Conservation (phyloP, 139 green algal species). For the Asterochloris erici region DNA sequence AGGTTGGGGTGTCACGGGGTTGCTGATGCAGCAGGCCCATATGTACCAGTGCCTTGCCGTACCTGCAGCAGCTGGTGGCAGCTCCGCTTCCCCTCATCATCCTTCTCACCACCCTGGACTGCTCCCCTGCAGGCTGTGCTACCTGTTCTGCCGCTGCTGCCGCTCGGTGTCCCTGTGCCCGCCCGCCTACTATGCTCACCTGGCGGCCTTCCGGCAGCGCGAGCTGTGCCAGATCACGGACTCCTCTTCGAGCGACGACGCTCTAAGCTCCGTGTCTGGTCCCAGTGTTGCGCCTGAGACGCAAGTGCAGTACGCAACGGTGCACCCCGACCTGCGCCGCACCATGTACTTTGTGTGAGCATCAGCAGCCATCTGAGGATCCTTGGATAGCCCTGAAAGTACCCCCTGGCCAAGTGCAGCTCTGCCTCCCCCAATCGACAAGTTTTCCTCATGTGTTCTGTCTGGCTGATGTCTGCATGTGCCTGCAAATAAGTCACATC, state of each 20-base stretch:
- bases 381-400: too few relatives aligned
- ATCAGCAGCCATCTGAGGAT: neutral
- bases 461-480: too few relatives aligned
- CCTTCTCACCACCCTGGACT: neutral
- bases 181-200: constrained; percentile 73
- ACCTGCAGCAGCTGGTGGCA: neutral
- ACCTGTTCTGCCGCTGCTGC: constrained; percentile 79
- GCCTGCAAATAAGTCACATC: too few relatives aligned
- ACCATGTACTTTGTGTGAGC: constrained; percentile 43
- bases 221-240: constrained; percentile 20
- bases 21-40: neutral
- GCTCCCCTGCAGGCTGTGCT: constrained; percentile 63
- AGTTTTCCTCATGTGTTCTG: too few relatives aligned
- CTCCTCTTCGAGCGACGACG: constrained; percentile 23
- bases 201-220: constrained; percentile 48
- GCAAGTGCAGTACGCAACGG: constrained; percentile 32
- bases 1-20: neutral
- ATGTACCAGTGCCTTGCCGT: neutral
- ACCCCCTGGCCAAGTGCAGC: too few relatives aligned
- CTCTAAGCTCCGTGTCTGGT: neutral
- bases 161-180: constrained; percentile 59
- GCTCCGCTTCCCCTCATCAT: neutral
- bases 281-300: neutral
- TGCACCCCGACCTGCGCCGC: constrained; percentile 25
- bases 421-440: too few relatives aligned